Conservation (phyloP, 345 rosid species). For the Luvunga scandens region DNA sequence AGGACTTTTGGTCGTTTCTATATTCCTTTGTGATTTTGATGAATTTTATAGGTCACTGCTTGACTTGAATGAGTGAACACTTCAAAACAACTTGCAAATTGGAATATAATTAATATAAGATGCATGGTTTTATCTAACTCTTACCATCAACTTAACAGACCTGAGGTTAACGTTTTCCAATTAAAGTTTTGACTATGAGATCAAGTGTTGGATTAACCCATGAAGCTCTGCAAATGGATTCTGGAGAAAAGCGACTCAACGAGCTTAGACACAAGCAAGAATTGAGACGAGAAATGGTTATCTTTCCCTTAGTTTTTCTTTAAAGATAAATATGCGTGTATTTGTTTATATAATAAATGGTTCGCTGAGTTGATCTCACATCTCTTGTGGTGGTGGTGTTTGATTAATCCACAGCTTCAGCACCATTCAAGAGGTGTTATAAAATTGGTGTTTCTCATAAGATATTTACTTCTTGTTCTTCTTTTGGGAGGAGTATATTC, state of each 20-base stretch:
- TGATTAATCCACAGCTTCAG: no score
- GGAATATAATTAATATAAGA: no score
- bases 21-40: background rate
- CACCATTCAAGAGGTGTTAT: no score
- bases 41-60: background rate
- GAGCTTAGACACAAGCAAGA: constrained; percentile 69
- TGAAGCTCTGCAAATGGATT: constrained; percentile 32
- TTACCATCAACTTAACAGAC: background rate
- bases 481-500: constrained; percentile 41
- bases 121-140: background rate
- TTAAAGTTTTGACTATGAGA: background rate
- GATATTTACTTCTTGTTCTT: background rate
- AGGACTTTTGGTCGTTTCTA: background rate
- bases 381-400: no score
- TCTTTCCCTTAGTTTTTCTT: background rate
- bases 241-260: constrained; percentile 62
- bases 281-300: constrained; percentile 60
- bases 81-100: background rate
- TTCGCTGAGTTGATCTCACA: no score
- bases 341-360: no score
- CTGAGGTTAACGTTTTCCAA: no score
- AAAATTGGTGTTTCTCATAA: no score
- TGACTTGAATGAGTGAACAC: background rate
- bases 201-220: background rate
- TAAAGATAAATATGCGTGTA: no score